Base-by-base conservation (phyloP, 1,139 yeast genomes). In the Suhomyces choctaworum region DNA sequence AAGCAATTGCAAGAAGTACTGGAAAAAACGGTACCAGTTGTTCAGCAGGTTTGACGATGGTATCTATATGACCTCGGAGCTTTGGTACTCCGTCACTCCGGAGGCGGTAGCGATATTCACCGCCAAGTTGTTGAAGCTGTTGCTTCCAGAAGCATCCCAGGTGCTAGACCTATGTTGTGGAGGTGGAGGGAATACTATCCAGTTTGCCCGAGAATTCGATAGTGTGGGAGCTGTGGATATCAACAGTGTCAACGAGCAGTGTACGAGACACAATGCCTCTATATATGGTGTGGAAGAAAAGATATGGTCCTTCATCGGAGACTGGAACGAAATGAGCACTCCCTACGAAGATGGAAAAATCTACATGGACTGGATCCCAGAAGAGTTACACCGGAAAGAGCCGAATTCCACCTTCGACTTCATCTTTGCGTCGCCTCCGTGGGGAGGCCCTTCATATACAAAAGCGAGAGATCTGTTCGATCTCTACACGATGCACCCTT, bases 1-100 rank as follows among this genome's bases (percentile, higher is more conserved):
- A 0, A 37, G 42, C 2, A 54, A 61, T 2, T 54, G 75, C 39
- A 62, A 62, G 44, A 78, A 76, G 50, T 86, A 76, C 58, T 85
- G 87, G 84, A 51, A 56, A 21, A 70, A 76, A 33, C 62, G 95
- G 27, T 75, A 81, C 52, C 50, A 54, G 14, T 59, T 87, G 22
- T 88, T 87, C 55, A 60, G 74, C 8, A 64, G 59, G 41, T 85
- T 65, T 50, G 87, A 84, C 46, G 76, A 81, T 4, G 95, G 96
- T 0, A 70, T 89, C 9, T 70, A 73, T 47, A 66, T 94, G 66
- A 83, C 85, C 2, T 67, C 78, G 9, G 95, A 84, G 50, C 70
- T 89, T 39, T 88, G 96, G 96, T 92, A 72, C 57, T 83, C 95
- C 38, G 96, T 89, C 4, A 92, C 98, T 0, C 95, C 97, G 0